phyloP scores from a whole-genome alignment of 2,329 filamentous ascomycete species.

The Monosporascus cannonballus region DNA sequence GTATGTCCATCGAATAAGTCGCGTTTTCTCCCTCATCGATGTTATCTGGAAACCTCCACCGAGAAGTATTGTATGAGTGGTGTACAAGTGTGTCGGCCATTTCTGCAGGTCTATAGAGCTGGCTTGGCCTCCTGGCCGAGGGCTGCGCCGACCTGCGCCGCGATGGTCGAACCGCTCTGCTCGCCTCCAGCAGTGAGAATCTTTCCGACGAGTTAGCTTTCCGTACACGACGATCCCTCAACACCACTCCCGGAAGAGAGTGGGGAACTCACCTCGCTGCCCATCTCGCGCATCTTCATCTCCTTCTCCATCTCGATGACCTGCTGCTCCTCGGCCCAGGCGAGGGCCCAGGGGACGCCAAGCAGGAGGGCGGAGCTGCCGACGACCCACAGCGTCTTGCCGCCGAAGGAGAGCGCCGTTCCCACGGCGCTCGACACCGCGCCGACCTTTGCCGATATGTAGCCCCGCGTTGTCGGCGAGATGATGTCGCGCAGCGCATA shows the following conservation, averaged over 20 bases:
- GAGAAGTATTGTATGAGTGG: not conserved
- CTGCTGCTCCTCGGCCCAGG: conserved; percentile 93
- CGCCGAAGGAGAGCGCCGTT: conserved; percentile 62
- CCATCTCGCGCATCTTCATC: conserved; percentile 90
- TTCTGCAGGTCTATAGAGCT: conserved; percentile 36
- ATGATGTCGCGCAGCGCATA: conserved; percentile 71
- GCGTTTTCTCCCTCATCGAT: not conserved
- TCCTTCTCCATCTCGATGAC: conserved; percentile 96
- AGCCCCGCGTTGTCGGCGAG: conserved; percentile 64
- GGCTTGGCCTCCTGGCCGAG: conserved; percentile 44
- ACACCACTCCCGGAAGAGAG: not conserved
- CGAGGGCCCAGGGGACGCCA: conserved; percentile 88
- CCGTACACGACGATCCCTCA: not conserved
- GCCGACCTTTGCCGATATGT: conserved; percentile 55
- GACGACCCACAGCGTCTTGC: conserved; percentile 85
- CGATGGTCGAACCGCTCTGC: conserved; percentile 32
- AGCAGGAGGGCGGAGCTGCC: conserved; percentile 84
- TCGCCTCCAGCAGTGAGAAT: conserved; percentile 45
- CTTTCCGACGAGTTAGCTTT: conserved; percentile 14
- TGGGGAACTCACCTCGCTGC: conserved; percentile 52
- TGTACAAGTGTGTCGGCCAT: not conserved
- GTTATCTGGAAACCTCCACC: too few species aligned
- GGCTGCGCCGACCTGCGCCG: conserved; percentile 42
- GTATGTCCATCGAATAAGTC: not conserved
- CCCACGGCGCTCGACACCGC: conserved; percentile 52